Percentiles rank a stretch among this genome's conserved stretches.
These are phyloP conservation scores for Triticum turgidum DNA, from an alignment of 176 grass and related monocot species.

Conservation along the genomic window DNA sequence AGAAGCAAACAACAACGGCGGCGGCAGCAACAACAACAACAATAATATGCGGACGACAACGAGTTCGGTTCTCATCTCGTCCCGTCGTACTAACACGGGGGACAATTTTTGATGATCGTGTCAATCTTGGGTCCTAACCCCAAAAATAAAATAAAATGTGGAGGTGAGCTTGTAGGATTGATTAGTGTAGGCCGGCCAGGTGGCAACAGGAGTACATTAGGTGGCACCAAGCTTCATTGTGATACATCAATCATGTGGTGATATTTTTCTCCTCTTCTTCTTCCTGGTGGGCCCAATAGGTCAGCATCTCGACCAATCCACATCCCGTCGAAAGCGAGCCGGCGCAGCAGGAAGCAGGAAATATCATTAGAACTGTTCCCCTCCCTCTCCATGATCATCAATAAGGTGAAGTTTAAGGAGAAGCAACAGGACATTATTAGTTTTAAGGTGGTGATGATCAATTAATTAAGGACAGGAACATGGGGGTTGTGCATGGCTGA, in stretches of 20 bases:
- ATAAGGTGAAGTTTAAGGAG: neutral
- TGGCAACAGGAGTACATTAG: neutral
- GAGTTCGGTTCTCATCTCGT: neutral
- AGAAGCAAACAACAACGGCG: neutral
- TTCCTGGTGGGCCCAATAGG: neutral
- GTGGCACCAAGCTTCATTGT: neutral
- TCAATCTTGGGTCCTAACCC: neutral
- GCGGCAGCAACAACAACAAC: neutral
- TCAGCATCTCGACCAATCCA: slow-evolving; percentile 23
- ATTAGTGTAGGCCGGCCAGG: neutral
- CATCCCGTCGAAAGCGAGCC: neutral
- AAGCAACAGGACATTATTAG: neutral
- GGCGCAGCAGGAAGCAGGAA: neutral
- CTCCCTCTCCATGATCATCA: neutral
- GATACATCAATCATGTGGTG: neutral
- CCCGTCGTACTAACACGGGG: neutral
- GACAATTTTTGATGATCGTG: neutral
- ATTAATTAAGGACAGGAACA: slow-evolving; percentile 1
- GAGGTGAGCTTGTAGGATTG: neutral
- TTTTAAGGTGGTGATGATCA: neutral
- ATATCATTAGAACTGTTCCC: neutral
- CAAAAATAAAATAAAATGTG: neutral
- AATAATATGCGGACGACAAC: neutral
- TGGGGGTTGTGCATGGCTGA: neutral
- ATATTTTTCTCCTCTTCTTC: neutral